These are phyloP conservation scores for Cymodocea nodosa DNA, from an alignment of 116 monocot genomes.

Conservation along the genomic window DNA sequence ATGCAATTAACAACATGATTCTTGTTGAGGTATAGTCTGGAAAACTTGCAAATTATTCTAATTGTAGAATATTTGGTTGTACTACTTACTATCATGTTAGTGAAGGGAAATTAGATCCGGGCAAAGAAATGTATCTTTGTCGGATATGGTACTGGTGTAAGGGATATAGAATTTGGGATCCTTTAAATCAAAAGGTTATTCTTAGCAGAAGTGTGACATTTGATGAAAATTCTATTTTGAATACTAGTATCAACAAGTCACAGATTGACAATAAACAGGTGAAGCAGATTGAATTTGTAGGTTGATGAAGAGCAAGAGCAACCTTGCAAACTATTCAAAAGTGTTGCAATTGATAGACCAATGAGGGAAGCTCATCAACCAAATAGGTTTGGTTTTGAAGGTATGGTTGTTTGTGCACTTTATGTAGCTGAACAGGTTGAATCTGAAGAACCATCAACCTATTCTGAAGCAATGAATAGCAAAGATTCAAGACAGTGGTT, in stretches of 20 bases:
- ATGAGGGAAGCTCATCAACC: no score
- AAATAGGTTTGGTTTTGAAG: no score
- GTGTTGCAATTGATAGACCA: no score
- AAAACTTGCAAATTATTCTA: constrained; percentile 5
- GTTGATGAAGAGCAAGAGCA: no score
- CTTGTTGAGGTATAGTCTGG: no score
- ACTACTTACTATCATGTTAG: neutral
- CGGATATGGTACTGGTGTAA: constrained; percentile 9
- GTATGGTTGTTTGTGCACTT: no score
- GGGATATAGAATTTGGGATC: constrained; percentile 8
- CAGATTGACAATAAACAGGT: neutral
- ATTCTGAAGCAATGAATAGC: no score
- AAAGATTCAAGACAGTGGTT: no score
- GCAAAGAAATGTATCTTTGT: constrained; percentile 15
- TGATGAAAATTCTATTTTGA: constrained; percentile 3
- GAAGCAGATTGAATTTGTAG: neutral
- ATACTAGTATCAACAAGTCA: neutral
- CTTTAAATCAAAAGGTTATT: neutral
- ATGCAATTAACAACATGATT: constrained; percentile 4
- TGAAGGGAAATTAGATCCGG: neutral
- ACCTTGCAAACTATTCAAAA: no score
- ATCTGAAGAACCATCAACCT: no score
- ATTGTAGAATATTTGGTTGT: constrained; percentile 6
- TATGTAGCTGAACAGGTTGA: no score
- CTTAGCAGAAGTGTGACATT: constrained; percentile 9